These are phyloP conservation scores for Eucalyptus marginata DNA, from an alignment of 345 rosid species.

Conservation along the genomic window DNA sequence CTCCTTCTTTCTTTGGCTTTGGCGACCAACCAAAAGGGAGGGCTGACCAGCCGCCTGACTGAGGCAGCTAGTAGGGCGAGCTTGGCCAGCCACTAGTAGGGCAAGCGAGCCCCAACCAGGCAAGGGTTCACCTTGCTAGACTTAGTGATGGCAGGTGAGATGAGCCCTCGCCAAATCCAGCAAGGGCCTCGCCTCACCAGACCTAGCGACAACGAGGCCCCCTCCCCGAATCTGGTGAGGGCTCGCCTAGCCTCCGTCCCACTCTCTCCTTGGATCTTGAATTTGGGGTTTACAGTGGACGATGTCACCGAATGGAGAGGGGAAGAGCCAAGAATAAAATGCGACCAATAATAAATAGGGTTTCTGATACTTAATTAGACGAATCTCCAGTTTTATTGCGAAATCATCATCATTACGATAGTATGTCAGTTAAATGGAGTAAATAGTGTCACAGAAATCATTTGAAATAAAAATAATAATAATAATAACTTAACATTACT, in stretches of 20 bases:
- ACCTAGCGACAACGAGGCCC: too few relatives aligned
- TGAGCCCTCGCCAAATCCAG: too few relatives aligned
- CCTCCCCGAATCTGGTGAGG: rapidly evolving
- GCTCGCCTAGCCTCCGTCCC: neutral
- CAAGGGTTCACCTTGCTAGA: too few relatives aligned
- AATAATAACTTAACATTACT: neutral
- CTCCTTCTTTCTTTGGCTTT: too few relatives aligned
- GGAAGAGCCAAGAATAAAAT: neutral
- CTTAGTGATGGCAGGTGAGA: rapidly evolving
- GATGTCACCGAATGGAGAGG: neutral
- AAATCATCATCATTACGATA: neutral
- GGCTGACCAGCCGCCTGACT: rapidly evolving
- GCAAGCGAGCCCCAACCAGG: too few relatives aligned
- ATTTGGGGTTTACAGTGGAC: neutral
- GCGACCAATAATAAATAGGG: neutral
- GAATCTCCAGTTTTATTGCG: neutral
- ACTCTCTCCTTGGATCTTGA: neutral
- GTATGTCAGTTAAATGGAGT: neutral
- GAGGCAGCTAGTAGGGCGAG: rapidly evolving
- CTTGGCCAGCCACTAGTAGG: too few relatives aligned
- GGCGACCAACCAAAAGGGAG: rapidly evolving
- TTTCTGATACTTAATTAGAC: neutral
- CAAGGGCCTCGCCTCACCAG: too few relatives aligned
- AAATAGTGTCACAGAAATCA: neutral
- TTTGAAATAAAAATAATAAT: neutral